Evolutionary conservation across 1,139 yeast species (phyloP).

Genomic region (Saccharomycopsis hybrid): DNA sequence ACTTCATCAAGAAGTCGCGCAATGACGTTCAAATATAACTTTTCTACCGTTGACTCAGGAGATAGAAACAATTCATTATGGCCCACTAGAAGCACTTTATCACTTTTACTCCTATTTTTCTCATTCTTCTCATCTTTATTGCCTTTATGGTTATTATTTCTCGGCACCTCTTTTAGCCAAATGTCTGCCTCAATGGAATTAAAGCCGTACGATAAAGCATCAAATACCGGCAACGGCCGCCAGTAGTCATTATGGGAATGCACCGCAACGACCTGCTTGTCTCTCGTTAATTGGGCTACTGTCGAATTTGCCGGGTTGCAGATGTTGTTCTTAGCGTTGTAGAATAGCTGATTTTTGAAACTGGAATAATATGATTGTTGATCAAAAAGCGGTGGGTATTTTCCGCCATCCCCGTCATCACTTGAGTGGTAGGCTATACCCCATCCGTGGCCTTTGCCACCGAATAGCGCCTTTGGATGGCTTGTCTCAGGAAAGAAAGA

Average conservation of each 20-base stretch:
- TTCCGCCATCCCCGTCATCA: neutral
- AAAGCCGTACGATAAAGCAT: slow-evolving; percentile 54
- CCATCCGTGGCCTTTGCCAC: neutral
- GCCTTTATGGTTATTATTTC: neutral
- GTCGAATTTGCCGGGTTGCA: slow-evolving; percentile 19
- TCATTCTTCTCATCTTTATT: slow-evolving; percentile 23
- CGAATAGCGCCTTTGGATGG: neutral
- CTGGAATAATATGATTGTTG: slow-evolving; percentile 9
- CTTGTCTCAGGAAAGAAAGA: slow-evolving; percentile 5
- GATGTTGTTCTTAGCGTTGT: slow-evolving; percentile 5
- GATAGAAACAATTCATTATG: slow-evolving; percentile 48
- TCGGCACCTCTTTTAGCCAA: slow-evolving; percentile 41
- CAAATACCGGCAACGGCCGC: slow-evolving; percentile 55
- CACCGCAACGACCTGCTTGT: slow-evolving; percentile 43
- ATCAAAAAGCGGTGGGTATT: neutral
- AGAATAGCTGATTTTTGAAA: slow-evolving; percentile 5
- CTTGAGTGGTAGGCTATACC: neutral
- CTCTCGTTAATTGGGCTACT: slow-evolving; percentile 36
- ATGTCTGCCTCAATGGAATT: slow-evolving; percentile 68
- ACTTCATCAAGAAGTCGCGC: slow-evolving; percentile 41
- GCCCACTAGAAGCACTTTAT: slow-evolving; percentile 52
- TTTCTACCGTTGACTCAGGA: slow-evolving; percentile 39
- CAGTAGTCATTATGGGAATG: slow-evolving; percentile 79
- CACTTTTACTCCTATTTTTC: slow-evolving; percentile 19
- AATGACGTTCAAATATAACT: slow-evolving; percentile 51